These are phyloP conservation scores for Penicillium corylophilum DNA, from an alignment of 2,329 filamentous ascomycete species.

Conservation along the genomic window DNA sequence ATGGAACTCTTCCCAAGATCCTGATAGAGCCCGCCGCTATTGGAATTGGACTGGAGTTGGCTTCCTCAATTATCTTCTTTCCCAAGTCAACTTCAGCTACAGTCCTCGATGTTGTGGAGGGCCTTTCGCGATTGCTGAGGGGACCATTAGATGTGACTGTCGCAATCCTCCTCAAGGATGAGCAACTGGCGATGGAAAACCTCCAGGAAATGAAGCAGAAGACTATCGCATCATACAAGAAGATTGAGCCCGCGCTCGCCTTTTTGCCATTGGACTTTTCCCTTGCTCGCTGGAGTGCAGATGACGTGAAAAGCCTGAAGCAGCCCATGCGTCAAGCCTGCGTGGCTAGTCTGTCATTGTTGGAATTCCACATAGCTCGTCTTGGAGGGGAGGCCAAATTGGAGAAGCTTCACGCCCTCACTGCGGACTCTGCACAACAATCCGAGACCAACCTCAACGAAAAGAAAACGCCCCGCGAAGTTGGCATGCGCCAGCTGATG, in stretches of 20 bases:
- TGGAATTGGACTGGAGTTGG: slow-evolving; percentile 47
- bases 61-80: slow-evolving; percentile 49
- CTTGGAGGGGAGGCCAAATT: slow-evolving; percentile 20
- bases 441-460: slow-evolving; percentile 10
- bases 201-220: slow-evolving; percentile 33
- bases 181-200: slow-evolving; percentile 17
- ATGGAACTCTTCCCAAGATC: slow-evolving; percentile 38
- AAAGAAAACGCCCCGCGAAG: slow-evolving; percentile 21
- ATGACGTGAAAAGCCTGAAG: slow-evolving; percentile 43
- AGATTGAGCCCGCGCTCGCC: slow-evolving; percentile 39
- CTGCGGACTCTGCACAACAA: not conserved
- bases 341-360: slow-evolving; percentile 35
- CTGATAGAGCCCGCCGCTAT: slow-evolving; percentile 50
- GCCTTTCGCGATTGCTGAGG: slow-evolving; percentile 29
- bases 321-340: slow-evolving; percentile 39
- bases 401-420: slow-evolving; percentile 16
- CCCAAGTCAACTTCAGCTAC: slow-evolving; percentile 51
- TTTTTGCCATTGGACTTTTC: slow-evolving; percentile 52
- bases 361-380: slow-evolving; percentile 47
- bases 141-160: slow-evolving; percentile 33
- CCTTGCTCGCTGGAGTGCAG: slow-evolving; percentile 46
- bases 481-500: slow-evolving; percentile 33
- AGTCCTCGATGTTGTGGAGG: slow-evolving; percentile 38
- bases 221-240: slow-evolving; percentile 40
- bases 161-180: slow-evolving; percentile 14